Evolutionary conservation across 2,329 filamentous ascomycete species (phyloP), one percentile per base, ranked within the genome.

Genomic region (Alternaria angustiovoidea): DNA sequence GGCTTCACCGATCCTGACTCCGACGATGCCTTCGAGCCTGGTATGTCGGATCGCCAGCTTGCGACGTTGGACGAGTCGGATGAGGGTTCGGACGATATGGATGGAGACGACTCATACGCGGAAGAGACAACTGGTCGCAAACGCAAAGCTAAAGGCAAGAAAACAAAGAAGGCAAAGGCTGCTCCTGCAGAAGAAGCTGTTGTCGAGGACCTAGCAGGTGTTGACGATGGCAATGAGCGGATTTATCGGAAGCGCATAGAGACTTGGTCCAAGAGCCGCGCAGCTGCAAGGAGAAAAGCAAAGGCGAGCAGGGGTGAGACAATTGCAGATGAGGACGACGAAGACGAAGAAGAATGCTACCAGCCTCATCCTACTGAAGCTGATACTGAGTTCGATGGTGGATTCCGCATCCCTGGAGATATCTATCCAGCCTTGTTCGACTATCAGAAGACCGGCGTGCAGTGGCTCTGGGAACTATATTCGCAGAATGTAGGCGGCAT

Each of bases 391-490:
- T 88, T 97, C 51, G 89, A 91, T 53, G 90, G 91, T 39, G 90
- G 87, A 3, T 87, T 96, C 57, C 91, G 87, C 52, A 84, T 99
- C 5, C 95, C 95, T 1, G 95, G 95, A 2, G 95, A 99, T 70
- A 94, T 99, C 7, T 94, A 91, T 66, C 93, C 93, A 0, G 93
- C 93, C 2, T 82, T 99, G 0, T 99, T 98, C 71, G 93, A 96
- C 64, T 99, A 99, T 68, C 95, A 99, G 73, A 97, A 97, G 78
- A 97, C 93, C 0, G 94, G 94, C 4, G 93, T 99, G 4, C 91
- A 97, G 74, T 99, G 95, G 95, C 85, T 99, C 7, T 93, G 93
- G 76, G 94, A 99, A 77, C 83, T 99, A 2, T 94, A 96, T 75
- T 88, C 89, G 57, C 93, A 97, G 75, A 87, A 91, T 62, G 93